phyloP scores from a whole-genome alignment of 306 rosid species.

The Citrullus mucosospermus region DNA sequence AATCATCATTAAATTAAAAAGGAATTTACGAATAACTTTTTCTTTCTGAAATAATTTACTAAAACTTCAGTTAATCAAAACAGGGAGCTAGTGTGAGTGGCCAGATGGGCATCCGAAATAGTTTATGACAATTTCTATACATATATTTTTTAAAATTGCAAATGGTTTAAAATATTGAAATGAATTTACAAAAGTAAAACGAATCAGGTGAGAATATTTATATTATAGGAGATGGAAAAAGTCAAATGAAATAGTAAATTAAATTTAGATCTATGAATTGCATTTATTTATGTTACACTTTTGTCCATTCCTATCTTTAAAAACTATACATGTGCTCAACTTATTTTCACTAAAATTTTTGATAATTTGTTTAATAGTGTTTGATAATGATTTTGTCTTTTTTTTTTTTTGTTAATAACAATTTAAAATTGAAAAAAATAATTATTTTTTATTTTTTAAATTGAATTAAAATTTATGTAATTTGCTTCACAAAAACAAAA shows the following conservation, averaged over 20 bases:
- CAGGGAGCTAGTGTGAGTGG: background rate
- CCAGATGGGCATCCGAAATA: too few relatives aligned
- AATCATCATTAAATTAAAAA: background rate
- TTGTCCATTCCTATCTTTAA: background rate
- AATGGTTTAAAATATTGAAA: background rate
- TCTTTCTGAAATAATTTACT: background rate
- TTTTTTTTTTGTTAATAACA: background rate
- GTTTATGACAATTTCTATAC: too few relatives aligned
- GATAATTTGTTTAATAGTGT: background rate
- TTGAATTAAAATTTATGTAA: too few relatives aligned
- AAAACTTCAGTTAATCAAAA: background rate
- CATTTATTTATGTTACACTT: background rate
- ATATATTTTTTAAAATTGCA: too few relatives aligned
- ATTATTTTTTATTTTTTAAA: too few relatives aligned
- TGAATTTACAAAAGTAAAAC: background rate
- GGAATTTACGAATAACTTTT: background rate
- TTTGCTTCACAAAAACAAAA: too few relatives aligned
- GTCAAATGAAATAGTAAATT: background rate
- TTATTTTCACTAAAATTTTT: too few relatives aligned
- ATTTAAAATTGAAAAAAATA: background rate
- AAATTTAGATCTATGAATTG: background rate
- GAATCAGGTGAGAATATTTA: background rate
- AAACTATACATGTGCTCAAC: background rate
- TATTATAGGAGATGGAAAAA: background rate
- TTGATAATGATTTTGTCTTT: background rate